These are phyloP conservation scores for Thecaphora thlaspeos DNA, from an alignment of 1,284 basidiomycete species.

Conservation along the genomic window DNA sequence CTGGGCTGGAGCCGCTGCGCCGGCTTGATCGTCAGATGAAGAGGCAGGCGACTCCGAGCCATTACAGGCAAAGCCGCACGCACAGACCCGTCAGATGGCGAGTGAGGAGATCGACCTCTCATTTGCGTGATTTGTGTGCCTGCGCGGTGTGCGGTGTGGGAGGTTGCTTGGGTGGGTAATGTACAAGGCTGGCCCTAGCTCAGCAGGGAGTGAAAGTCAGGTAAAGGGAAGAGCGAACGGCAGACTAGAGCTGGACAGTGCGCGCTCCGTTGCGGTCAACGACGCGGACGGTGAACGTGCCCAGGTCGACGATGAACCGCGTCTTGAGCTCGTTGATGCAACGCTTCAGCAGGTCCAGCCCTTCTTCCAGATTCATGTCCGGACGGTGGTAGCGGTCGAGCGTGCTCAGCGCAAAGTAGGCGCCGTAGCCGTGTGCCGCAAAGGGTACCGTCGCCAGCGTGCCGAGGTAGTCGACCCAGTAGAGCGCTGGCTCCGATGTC, in stretches of 20 bases:
- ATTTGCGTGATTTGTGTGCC: too few relatives aligned
- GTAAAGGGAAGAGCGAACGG: too few relatives aligned
- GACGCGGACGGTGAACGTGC: slow-evolving; percentile 81
- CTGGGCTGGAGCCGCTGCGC: too few relatives aligned
- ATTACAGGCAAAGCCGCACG: too few relatives aligned
- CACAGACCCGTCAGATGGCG: too few relatives aligned
- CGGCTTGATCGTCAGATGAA: too few relatives aligned
- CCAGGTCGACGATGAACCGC: slow-evolving; percentile 71
- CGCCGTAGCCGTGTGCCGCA: slow-evolving; percentile 91
- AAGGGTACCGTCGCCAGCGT: slow-evolving; percentile 86
- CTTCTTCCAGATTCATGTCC: slow-evolving; percentile 77
- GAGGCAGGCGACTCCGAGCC: too few relatives aligned
- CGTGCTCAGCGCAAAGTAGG: slow-evolving; percentile 87
- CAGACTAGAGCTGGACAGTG: slow-evolving; percentile 61
- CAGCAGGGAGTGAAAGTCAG: too few relatives aligned
- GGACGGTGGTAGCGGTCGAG: slow-evolving; percentile 79
- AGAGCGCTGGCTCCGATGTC: slow-evolving; percentile 68
- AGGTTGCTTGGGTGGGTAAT: too few relatives aligned
- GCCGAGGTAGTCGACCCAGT: slow-evolving; percentile 95
- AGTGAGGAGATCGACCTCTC: too few relatives aligned
- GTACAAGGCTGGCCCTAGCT: too few relatives aligned
- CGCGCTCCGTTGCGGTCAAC: slow-evolving; percentile 86
- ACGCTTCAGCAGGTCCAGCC: slow-evolving; percentile 75
- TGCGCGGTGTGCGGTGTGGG: too few relatives aligned
- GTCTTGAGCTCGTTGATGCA: slow-evolving; percentile 86